Percentiles rank a stretch among this genome's conserved stretches.
phyloP scores from a whole-genome alignment of 345 rosid species.

The Eucalyptus sideroxylon region DNA sequence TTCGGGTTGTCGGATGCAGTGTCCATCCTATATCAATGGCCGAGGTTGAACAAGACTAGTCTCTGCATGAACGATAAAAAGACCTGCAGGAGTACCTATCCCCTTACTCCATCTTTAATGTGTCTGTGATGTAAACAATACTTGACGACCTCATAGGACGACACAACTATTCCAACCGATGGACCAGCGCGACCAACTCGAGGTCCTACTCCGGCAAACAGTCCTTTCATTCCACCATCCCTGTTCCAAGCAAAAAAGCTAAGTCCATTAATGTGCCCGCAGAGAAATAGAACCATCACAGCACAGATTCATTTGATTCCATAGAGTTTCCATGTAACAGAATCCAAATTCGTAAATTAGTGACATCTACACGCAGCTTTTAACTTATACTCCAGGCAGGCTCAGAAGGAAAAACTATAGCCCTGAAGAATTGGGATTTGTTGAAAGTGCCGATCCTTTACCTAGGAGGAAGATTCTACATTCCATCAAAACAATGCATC shows the following conservation, averaged over 20 bases:
- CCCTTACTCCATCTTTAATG: background rate
- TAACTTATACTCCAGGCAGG: background rate
- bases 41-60: background rate
- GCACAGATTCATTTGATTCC: background rate
- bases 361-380: background rate
- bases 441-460: background rate
- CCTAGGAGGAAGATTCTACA: background rate
- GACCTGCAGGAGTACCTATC: background rate
- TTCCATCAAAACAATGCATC: background rate
- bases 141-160: conserved; percentile 83
- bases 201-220: conserved; percentile 76
- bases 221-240: conserved; percentile 65
- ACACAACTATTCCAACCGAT: conserved; percentile 88
- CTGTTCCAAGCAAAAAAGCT: conserved; percentile 13
- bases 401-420: background rate
- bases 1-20: background rate
- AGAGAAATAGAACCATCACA: background rate
- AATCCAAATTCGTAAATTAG: background rate
- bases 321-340: background rate
- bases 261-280: background rate
- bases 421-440: background rate
- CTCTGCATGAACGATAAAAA: background rate
- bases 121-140: conserved; percentile 38
- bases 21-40: background rate
- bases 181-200: conserved; percentile 86